Evolutionary conservation across 2,329 filamentous ascomycete genomes (phyloP), one percentile per base, ranked within the genome.

Genomic region (Paraphaeosphaeria minitans): DNA sequence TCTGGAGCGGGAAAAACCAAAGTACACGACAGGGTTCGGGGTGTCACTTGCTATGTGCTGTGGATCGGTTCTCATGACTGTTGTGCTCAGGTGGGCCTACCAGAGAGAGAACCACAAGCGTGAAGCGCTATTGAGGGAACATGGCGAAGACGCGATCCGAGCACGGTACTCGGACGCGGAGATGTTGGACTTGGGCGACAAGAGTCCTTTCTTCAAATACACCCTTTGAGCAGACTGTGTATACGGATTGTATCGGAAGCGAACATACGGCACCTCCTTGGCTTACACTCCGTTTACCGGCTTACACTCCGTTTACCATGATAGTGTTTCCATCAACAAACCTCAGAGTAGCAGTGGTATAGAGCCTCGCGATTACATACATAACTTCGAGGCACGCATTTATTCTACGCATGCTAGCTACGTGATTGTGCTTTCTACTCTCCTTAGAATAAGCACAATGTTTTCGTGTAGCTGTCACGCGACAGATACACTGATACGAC

Each of bases 1-100:
- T 63, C 66, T 84, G 35, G 65, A 74, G 3, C 67, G 69, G 0
- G 81, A 86, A 66, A 76, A 75, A 50, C 84, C 84, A 0, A 69
- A 70, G 31, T 86, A 84, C 63, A 73, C 65, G 37, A 82, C 81
- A 0, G 84, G 84, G 0, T 85, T 84, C 62, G 78, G 80, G 0
- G 77, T 80, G 0, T 77, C 77, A 57, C 70, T 86, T 41, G 82
- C 76, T 1, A 75, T 76, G 73, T 75, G 71, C 46, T 71, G 81
- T 60, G 65, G 83, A 19, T 82, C 82, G 70, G 67, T 85, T 75
- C 74, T 60, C 73, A 77, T 55, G 66, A 80, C 51, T 65, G 76
- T 69, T 77, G 81, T 61, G 70, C 72, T 60, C 64, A 75, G 59
- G 64, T 83, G 31, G 71, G 84, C 66, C 63, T 77, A 71, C 56